A percentile compares a stretch with the other conserved stretches of the same genome.
These are phyloP conservation scores for Lactifluus subvellereus DNA, from an alignment of 768 basidiomycete species.

Conservation along the genomic window DNA sequence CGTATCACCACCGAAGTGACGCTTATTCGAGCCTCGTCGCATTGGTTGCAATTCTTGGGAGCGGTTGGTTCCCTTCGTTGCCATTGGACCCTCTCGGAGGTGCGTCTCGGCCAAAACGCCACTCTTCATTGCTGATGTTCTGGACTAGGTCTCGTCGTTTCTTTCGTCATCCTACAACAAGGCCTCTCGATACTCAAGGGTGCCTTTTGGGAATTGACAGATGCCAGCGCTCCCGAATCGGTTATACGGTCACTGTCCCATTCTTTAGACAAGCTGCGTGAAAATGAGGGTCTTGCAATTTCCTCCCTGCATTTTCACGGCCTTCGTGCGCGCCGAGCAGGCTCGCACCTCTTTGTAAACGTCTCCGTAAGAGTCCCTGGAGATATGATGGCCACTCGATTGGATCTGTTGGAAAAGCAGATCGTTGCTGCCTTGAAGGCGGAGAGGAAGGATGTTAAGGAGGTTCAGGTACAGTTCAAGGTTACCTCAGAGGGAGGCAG, in stretches of 20 bases:
- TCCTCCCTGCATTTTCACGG: conserved; percentile 41
- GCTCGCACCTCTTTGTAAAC: conserved; percentile 81
- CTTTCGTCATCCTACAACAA: conserved; percentile 80
- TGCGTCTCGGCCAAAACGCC: conserved; percentile 31
- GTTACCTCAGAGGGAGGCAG: neutral
- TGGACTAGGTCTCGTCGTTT: conserved; percentile 70
- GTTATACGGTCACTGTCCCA: conserved; percentile 50
- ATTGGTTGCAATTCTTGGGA: conserved; percentile 87
- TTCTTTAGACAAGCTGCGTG: conserved; percentile 31
- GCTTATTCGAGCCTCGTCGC: conserved; percentile 91
- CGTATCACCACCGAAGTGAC: conserved; percentile 95
- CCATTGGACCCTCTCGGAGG: conserved; percentile 95
- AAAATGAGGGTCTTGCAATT: neutral
- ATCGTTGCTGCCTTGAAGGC: conserved; percentile 52
- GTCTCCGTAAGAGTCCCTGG: conserved; percentile 66
- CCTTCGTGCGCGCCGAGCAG: conserved; percentile 69
- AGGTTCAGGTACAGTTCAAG: conserved; percentile 39
- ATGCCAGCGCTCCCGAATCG: conserved; percentile 63
- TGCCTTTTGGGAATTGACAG: conserved; percentile 77
- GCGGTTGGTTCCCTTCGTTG: conserved; percentile 75
- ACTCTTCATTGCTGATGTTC: neutral
- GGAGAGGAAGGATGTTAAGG: conserved; percentile 59
- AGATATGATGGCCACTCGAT: conserved; percentile 49
- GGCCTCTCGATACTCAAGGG: conserved; percentile 60
- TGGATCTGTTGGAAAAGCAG: conserved; percentile 52